phyloP scores from a whole-genome alignment of 768 basidiomycete species.

The Punctularia strigosozonata region DNA sequence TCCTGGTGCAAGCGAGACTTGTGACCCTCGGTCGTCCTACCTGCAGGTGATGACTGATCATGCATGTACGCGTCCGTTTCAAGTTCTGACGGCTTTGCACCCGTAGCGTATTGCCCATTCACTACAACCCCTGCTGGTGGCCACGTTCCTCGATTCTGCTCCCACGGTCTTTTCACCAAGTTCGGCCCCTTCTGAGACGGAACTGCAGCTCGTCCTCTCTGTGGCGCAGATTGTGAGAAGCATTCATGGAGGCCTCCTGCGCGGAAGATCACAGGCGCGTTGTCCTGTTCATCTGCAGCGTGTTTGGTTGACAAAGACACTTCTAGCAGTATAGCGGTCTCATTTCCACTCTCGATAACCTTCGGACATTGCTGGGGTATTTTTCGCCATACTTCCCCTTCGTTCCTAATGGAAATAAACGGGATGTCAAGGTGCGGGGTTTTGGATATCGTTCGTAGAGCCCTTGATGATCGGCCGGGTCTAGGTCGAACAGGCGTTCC shows the following conservation, averaged over 20 bases:
- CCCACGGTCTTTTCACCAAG: conserved; percentile 71
- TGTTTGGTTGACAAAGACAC: too few species aligned
- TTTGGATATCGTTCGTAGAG: conserved; percentile 1
- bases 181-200: conserved; percentile 42
- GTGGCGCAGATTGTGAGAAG: conserved; percentile 44
- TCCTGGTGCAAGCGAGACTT: too few species aligned
- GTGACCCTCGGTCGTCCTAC: neutral
- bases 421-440: conserved; percentile 45
- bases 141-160: conserved; percentile 81
- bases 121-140: conserved; percentile 68
- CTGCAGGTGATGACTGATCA: neutral
- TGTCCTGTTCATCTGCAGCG: too few species aligned
- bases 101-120: conserved; percentile 55
- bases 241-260: conserved; percentile 48
- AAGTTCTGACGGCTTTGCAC: neutral
- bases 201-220: conserved; percentile 46
- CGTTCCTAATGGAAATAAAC: too few species aligned
- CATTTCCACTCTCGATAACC: conserved; percentile 28
- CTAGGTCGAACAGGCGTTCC: conserved; percentile 54
- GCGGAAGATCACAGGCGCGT: too few species aligned
- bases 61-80: neutral
- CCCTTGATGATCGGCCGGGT: conserved; percentile 2
- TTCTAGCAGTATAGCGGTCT: too few species aligned
- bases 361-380: conserved; percentile 52
- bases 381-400: conserved; percentile 86